These are phyloP conservation scores for Cryomyces minteri DNA, from an alignment of 495 filamentous ascomycete genomes.

Conservation along the genomic window DNA sequence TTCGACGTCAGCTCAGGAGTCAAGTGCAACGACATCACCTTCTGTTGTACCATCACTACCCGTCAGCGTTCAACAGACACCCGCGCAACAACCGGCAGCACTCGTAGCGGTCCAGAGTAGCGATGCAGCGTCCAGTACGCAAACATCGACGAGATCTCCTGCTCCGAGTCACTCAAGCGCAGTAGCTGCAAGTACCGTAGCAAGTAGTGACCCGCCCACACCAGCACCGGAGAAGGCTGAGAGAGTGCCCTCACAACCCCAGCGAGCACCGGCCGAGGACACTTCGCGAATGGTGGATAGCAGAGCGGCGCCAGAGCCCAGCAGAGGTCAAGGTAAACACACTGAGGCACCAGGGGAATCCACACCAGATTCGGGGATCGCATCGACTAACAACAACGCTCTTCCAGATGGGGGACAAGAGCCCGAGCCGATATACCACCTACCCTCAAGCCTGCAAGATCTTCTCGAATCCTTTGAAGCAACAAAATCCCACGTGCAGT, in stretches of 20 bases:
- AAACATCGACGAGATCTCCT: slow-evolving; percentile 31
- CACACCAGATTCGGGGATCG: too few species aligned
- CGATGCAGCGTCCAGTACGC: slow-evolving; percentile 19
- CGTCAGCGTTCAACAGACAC: slow-evolving; percentile 14
- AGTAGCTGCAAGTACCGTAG: slow-evolving; percentile 12
- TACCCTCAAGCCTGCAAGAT: slow-evolving; percentile 81
- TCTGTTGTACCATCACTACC: slow-evolving; percentile 33
- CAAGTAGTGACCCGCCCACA: slow-evolving; percentile 23
- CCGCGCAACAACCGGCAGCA: slow-evolving; percentile 24
- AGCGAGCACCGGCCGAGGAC: slow-evolving; percentile 16
- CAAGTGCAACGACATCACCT: slow-evolving; percentile 24
- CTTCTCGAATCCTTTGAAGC: slow-evolving; percentile 77
- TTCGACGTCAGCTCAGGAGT: slow-evolving; percentile 6
- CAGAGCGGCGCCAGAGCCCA: slow-evolving; percentile 5
- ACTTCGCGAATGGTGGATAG: background rate
- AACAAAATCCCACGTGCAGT: slow-evolving; percentile 35
- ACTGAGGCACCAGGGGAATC: slow-evolving; percentile 26
- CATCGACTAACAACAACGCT: slow-evolving; percentile 8
- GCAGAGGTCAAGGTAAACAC: background rate
- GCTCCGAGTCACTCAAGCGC: slow-evolving; percentile 24
- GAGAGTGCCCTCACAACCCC: slow-evolving; percentile 11
- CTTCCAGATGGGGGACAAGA: slow-evolving; percentile 28
- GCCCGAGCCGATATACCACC: slow-evolving; percentile 81
- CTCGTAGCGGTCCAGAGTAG: slow-evolving; percentile 15
- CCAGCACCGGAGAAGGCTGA: slow-evolving; percentile 28